Conservation (phyloP, 202 grass and related monocot species). For the Musa balbisiana region DNA sequence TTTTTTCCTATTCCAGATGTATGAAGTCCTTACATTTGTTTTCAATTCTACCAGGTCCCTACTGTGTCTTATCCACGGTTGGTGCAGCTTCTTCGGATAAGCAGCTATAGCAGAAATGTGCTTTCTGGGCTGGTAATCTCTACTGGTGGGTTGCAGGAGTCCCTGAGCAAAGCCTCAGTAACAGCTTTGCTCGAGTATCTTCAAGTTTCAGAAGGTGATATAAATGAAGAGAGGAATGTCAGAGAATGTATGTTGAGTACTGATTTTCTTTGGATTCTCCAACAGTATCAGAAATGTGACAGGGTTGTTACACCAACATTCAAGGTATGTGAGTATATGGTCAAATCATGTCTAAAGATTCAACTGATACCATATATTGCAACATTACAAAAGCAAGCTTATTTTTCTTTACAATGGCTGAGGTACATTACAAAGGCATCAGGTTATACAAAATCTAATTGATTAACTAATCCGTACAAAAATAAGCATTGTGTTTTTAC, state of each 20-base stretch:
- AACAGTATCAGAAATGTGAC: conserved; percentile 62
- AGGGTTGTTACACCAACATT: conserved; percentile 70
- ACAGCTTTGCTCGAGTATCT: conserved; percentile 75
- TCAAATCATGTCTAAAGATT: background rate
- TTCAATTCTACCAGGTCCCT: conserved; percentile 41
- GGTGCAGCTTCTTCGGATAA: conserved; percentile 70
- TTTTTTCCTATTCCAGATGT: background rate
- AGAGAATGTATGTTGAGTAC: conserved; percentile 50
- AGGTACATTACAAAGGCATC: no score
- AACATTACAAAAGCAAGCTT: no score
- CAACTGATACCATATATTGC: background rate
- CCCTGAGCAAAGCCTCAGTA: conserved; percentile 57
- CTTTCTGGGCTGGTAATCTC: conserved; percentile 90
- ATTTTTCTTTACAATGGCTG: no score
- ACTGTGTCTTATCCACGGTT: conserved; percentile 67
- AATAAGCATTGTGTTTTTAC: no score
- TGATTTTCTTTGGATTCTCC: conserved; percentile 75
- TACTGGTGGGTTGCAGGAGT: conserved; percentile 87
- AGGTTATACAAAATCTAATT: no score
- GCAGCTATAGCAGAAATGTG: conserved; percentile 62
- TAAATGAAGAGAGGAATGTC: conserved; percentile 38
- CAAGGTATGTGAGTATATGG: conserved; percentile 42
- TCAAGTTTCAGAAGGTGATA: conserved; percentile 38
- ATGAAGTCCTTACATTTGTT: conserved; percentile 2
- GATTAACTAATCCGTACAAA: no score